Percentiles rank a stretch among this genome's conserved stretches.
Evolutionary conservation across 2,329 filamentous ascomycete genomes (phyloP).

Genomic region (Alternaria angustiovoidea): DNA sequence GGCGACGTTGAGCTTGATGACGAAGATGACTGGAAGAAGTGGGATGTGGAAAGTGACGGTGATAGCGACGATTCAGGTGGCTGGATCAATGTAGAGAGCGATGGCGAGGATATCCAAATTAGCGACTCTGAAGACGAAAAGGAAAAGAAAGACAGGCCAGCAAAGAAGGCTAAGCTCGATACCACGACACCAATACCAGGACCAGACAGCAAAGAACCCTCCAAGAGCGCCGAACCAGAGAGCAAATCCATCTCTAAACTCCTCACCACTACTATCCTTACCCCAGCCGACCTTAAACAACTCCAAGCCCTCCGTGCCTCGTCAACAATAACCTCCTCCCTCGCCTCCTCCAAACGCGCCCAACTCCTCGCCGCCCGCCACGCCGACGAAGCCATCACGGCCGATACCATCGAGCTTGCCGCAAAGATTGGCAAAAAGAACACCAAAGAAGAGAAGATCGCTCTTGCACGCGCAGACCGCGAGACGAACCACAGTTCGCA

Average conservation of each 20-base stretch:
- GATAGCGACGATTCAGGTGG: conserved; percentile 79
- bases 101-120: conserved; percentile 77
- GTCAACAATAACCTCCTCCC: conserved; percentile 71
- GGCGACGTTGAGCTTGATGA: conserved; percentile 69
- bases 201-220: conserved; percentile 53
- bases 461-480: conserved; percentile 82
- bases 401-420: conserved; percentile 89
- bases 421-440: conserved; percentile 78
- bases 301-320: conserved; percentile 84
- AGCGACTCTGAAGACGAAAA: conserved; percentile 75
- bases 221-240: conserved; percentile 50
- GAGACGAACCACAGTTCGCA: conserved; percentile 85
- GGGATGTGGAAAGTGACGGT: conserved; percentile 66
- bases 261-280: conserved; percentile 92
- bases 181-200: conserved; percentile 44
- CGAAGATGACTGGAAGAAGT: conserved; percentile 63
- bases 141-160: conserved; percentile 61
- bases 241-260: conserved; percentile 64
- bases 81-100: conserved; percentile 90
- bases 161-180: conserved; percentile 70
- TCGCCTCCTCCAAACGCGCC: conserved; percentile 56
- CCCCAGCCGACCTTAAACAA: conserved; percentile 94
- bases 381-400: conserved; percentile 86
- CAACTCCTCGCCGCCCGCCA: conserved; percentile 64
- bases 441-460: conserved; percentile 89